Percentiles rank a stretch among this genome's conserved stretches.
phyloP scores from a whole-genome alignment of 163 green algal genomes.

The Chlamydomonas reinhardtii region DNA sequence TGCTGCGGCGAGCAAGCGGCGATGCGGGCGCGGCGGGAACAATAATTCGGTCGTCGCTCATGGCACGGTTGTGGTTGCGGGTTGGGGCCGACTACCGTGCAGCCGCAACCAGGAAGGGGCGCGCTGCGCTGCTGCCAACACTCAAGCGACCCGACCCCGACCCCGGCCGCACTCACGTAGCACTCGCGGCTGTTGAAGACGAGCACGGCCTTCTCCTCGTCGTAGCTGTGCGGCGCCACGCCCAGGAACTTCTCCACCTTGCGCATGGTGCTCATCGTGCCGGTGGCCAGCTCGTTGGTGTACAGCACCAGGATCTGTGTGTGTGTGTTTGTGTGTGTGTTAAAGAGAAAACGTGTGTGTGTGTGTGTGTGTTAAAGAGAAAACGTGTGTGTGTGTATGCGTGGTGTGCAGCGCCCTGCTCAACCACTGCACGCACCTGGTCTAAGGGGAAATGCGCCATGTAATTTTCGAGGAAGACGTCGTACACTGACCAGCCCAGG shows the following conservation, averaged over 20 bases:
- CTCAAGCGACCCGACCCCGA: no score
- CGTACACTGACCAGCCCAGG: not conserved
- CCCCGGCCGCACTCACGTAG: not conserved
- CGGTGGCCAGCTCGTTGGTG: slow-evolving; percentile 9
- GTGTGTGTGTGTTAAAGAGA: no score
- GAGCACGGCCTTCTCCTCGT: not conserved
- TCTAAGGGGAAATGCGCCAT: slow-evolving; percentile 8
- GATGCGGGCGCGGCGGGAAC: no score
- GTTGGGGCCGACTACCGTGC: no score
- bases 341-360: no score
- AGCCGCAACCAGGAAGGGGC: no score
- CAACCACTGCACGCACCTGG: slow-evolving; percentile 3
- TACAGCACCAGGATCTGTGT: slow-evolving; percentile 36
- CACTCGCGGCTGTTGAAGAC: slow-evolving; percentile 39
- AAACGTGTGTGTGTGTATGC: no score
- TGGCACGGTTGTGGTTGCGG: no score
- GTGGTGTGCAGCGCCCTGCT: no score
- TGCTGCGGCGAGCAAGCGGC: not conserved
- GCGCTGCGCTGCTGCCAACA: no score
- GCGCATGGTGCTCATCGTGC: not conserved
- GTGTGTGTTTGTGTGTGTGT: no score
- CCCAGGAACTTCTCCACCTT: slow-evolving; percentile 11
- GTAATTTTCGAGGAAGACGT: not conserved
- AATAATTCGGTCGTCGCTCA: no score
- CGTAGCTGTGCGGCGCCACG: not conserved